Evolutionary conservation across 2,329 filamentous ascomycete species (phyloP).

Genomic region (Epichloe sylvatica): DNA sequence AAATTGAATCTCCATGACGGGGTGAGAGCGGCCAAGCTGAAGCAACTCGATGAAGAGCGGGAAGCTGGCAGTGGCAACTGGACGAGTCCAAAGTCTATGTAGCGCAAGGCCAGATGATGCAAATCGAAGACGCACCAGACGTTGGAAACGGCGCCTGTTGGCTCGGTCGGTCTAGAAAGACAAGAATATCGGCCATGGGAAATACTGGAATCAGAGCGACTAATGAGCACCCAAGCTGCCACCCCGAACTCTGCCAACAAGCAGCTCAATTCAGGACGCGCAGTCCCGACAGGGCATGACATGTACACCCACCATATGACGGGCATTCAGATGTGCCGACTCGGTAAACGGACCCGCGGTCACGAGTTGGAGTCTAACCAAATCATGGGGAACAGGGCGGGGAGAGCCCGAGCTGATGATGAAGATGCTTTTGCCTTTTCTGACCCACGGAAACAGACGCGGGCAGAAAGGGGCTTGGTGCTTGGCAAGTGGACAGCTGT

Average conservation of each 20-base stretch:
- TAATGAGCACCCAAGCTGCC: not conserved
- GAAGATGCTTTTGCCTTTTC: too few species aligned
- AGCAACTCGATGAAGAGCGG: not conserved
- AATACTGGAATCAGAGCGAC: not conserved
- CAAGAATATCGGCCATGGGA: not conserved
- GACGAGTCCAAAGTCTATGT: too few species aligned
- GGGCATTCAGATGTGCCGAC: not conserved
- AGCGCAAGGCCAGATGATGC: not conserved
- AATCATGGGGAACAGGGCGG: not conserved
- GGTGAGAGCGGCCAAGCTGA: not conserved
- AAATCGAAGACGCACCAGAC: not conserved
- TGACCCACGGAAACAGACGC: too few species aligned
- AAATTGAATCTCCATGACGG: conserved; percentile 25
- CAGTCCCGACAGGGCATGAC: not conserved
- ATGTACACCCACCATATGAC: not conserved
- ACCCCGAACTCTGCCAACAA: not conserved
- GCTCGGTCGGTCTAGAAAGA: too few species aligned
- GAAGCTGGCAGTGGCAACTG: too few species aligned
- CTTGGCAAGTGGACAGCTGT: too few species aligned
- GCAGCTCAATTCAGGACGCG: not conserved
- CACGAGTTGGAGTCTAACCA: not conserved
- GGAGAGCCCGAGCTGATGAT: not conserved
- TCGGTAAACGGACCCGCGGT: not conserved
- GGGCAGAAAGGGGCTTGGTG: too few species aligned
- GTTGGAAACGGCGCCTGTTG: not conserved